Evolutionary conservation across 805 yeast genomes (phyloP).

Genomic region (Metschnikowia noctiluminum): DNA sequence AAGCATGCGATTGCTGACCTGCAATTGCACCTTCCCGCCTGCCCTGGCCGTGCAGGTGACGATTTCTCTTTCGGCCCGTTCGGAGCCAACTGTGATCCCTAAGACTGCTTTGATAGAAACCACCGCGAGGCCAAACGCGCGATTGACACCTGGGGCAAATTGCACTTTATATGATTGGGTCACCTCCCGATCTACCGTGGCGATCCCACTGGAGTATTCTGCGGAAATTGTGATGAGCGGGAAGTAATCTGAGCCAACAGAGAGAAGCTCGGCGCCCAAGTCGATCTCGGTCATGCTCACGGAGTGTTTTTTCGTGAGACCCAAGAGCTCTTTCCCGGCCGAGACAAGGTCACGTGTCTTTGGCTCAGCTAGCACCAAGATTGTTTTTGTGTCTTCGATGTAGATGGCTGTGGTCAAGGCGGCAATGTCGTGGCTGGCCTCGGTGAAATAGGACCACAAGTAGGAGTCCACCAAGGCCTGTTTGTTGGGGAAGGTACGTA

Average conservation of each 20-base stretch:
- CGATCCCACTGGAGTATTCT: conserved; percentile 7
- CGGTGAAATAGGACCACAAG: conserved; percentile 12
- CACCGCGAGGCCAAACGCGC: conserved; percentile 3
- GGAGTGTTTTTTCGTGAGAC: background rate
- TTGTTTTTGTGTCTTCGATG: conserved; percentile 11
- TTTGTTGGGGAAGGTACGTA: conserved; percentile 7
- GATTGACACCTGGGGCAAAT: conserved; percentile 7
- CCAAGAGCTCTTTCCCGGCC: conserved; percentile 5
- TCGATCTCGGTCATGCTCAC: conserved; percentile 11
- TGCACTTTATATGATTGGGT: conserved; percentile 1
- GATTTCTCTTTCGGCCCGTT: conserved; percentile 10
- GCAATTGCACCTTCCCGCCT: conserved; percentile 17
- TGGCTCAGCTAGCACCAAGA: conserved; percentile 7
- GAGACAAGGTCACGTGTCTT: conserved; percentile 1
- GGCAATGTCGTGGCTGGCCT: background rate
- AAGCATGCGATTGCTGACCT: conserved; percentile 16
- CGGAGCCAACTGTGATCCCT: conserved; percentile 5
- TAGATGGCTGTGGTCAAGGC: conserved; percentile 6
- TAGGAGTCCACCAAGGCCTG: conserved; percentile 9
- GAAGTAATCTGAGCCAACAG: conserved; percentile 10
- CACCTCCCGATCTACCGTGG: conserved; percentile 12
- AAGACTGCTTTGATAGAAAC: conserved; percentile 5
- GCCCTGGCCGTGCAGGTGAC: conserved; percentile 16
- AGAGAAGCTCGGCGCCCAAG: conserved; percentile 10
- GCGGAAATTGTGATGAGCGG: conserved; percentile 15